Percentiles rank a stretch among this genome's conserved stretches.
Conservation (phyloP, 192 early-diverging fungal species). For the Podila minutissima region DNA sequence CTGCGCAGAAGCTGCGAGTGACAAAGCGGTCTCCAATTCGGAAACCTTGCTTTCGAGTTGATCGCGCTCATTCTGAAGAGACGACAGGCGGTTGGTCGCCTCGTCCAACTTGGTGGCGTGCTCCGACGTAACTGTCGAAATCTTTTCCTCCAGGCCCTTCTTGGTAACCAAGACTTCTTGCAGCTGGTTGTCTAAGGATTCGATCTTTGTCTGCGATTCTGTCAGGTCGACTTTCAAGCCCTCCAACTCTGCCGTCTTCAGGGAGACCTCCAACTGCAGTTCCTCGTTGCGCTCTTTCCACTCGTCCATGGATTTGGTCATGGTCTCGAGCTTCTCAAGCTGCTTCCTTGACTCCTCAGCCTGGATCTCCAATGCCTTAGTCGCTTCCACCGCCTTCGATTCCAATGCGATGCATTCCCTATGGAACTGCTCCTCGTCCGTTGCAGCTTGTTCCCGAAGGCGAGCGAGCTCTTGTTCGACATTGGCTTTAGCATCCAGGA, state of each 20-base stretch:
- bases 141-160: constrained; percentile 22
- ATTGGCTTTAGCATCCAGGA: constrained; percentile 4
- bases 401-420: constrained; percentile 11
- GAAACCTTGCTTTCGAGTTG: constrained; percentile 52
- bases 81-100: constrained; percentile 20
- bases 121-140: not conserved
- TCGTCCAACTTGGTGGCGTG: constrained; percentile 13
- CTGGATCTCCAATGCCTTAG: constrained; percentile 2
- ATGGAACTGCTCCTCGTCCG: constrained; percentile 12
- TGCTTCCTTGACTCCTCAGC: constrained; percentile 17
- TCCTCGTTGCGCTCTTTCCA: constrained; percentile 51
- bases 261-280: constrained; percentile 40
- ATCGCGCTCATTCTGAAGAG: constrained; percentile 46
- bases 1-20: constrained; percentile 17
- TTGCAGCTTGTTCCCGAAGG: constrained; percentile 5
- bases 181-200: constrained; percentile 14
- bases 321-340: constrained; percentile 19
- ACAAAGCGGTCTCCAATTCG: constrained; percentile 25
- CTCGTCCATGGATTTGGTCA: constrained; percentile 29
- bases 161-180: constrained; percentile 28
- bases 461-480: constrained; percentile 18
- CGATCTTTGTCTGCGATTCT: constrained; percentile 41
- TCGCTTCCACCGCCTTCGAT: constrained; percentile 12
- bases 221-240: constrained; percentile 15
- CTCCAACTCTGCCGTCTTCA: constrained; percentile 43